phyloP scores from a whole-genome alignment of 768 basidiomycete genomes.

The Rhizopogon salebrosus region DNA sequence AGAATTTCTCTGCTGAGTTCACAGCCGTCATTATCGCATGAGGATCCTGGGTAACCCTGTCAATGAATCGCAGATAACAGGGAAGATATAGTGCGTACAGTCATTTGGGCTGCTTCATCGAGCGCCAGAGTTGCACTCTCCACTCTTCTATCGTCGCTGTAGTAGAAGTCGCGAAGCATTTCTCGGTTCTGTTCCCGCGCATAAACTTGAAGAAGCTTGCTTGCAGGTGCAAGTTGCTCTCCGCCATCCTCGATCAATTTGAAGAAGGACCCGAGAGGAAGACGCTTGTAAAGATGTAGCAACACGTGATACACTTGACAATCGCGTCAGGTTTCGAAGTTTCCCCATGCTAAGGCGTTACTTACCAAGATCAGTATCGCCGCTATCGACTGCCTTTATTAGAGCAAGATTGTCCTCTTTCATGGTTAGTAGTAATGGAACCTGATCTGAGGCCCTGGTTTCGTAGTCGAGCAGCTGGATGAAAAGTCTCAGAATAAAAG shows the following conservation, averaged over 20 bases:
- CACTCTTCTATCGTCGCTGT: constrained; percentile 91
- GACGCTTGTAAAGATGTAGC: constrained; percentile 76
- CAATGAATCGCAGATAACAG: neutral
- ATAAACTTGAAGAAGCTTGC: constrained; percentile 81
- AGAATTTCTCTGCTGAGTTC: constrained; percentile 85
- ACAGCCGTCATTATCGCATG: constrained; percentile 64
- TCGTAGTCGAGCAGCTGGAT: constrained; percentile 87
- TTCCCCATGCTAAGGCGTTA: neutral
- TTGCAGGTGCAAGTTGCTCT: constrained; percentile 64
- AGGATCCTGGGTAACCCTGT: constrained; percentile 53
- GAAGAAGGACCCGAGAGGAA: constrained; percentile 90
- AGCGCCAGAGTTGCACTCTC: constrained; percentile 89
- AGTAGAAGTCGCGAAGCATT: constrained; percentile 94
- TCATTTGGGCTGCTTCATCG: constrained; percentile 70
- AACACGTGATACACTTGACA: constrained; percentile 86
- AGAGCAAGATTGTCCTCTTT: constrained; percentile 89
- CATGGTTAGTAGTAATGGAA: constrained; percentile 90
- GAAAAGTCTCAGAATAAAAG: neutral
- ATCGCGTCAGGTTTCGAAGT: constrained; percentile 1
- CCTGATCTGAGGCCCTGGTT: constrained; percentile 82
- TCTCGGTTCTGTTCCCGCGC: constrained; percentile 86
- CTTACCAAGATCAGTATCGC: constrained; percentile 90
- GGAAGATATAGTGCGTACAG: constrained; percentile 36
- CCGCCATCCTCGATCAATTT: constrained; percentile 90
- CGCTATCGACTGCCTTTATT: constrained; percentile 87